Base-by-base conservation (phyloP, 768 basidiomycete genomes). In the Macrocybe gigantea region DNA sequence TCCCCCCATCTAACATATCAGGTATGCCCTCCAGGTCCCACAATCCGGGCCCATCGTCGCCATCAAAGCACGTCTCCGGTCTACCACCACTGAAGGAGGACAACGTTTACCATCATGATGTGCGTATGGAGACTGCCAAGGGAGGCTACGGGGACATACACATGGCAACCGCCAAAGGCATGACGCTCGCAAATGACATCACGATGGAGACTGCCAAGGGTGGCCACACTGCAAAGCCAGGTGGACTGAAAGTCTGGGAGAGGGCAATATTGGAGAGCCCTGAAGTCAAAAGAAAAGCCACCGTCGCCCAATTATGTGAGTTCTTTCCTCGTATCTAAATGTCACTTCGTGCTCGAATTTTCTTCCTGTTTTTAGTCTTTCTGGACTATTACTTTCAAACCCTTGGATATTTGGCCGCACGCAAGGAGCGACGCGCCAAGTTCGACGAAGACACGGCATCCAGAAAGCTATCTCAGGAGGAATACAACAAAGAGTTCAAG, bases 361-460 rank as follows among this genome's bases (percentile, higher is more conserved):
- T 41, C 51, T 14, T 37, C n/a, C 44, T 31, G 43, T 47, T 39
- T 47, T 33, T 54, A 94, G 93, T 90, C 72, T 97, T 97, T 69
- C 79, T 96, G 44, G 95, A 98, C 66, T 98, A 99, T 64, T 99
- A 99, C 70, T 99, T 99, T 64, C 92, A 97, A 62, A 78, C 83
- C 1, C 77, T 99, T 34, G 92, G 91, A 12, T 97, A 97, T 66
- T 76, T 97, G 49, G 81, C 86, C 6, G 68, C 85, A 13, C 82
- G 96, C 22, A 93, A 92, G 63, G 84, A 92, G 40, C 84, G 96
- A 22, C 79, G 93, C 30, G 64, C 80, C 12, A 80, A 74, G 47
- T 97, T 98, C 65, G 87, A 95, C 60, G 69, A 74, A 11, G 93
- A 96, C 58, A 94, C 93, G 4, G 59, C 76, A 2, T 69, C 77